Evolutionary conservation across 2,329 filamentous ascomycete genomes (phyloP).

Genomic region (Pyrenophora teres): DNA sequence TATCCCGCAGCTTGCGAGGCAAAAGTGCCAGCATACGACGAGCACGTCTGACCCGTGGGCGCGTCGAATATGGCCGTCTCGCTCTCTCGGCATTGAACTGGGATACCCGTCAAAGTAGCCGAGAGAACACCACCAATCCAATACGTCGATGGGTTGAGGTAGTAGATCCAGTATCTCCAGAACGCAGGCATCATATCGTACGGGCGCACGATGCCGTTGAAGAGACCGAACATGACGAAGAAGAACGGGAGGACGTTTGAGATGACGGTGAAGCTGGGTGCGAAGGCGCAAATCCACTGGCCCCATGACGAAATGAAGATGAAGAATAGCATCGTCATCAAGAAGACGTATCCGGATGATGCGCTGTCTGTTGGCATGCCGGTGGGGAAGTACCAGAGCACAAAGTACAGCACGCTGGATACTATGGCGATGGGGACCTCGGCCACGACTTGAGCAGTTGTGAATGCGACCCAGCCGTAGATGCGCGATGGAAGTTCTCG

Average conservation of each 20-base stretch:
- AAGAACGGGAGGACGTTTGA: conserved; percentile 76
- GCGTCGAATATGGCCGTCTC: conserved; percentile 70
- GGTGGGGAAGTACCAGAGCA: conserved; percentile 76
- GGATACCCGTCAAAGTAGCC: conserved; percentile 61
- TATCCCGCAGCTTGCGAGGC: conserved; percentile 62
- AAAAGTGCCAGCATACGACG: conserved; percentile 66
- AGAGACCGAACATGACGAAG: conserved; percentile 76
- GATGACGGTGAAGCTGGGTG: conserved; percentile 78
- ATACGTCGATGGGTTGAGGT: conserved; percentile 70
- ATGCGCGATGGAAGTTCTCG: conserved; percentile 75
- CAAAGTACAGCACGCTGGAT: conserved; percentile 69
- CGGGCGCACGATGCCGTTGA: conserved; percentile 77
- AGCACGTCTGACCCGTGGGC: conserved; percentile 68
- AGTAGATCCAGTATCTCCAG: conserved; percentile 76
- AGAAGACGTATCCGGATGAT: conserved; percentile 73
- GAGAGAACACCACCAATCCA: conserved; percentile 73
- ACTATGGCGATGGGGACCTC: conserved; percentile 75
- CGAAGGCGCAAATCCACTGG: conserved; percentile 84
- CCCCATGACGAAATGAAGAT: conserved; percentile 77
- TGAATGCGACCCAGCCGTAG: conserved; percentile 77
- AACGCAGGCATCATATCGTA: conserved; percentile 69
- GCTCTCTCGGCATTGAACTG: conserved; percentile 49
- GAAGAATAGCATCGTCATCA: conserved; percentile 80
- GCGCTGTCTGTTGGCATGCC: conserved; percentile 69
- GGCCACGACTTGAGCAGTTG: conserved; percentile 66